Percentiles rank a stretch among this genome's conserved stretches.
phyloP scores from a whole-genome alignment of 2,329 filamentous ascomycete genomes.

The Orbilia javanica region DNA sequence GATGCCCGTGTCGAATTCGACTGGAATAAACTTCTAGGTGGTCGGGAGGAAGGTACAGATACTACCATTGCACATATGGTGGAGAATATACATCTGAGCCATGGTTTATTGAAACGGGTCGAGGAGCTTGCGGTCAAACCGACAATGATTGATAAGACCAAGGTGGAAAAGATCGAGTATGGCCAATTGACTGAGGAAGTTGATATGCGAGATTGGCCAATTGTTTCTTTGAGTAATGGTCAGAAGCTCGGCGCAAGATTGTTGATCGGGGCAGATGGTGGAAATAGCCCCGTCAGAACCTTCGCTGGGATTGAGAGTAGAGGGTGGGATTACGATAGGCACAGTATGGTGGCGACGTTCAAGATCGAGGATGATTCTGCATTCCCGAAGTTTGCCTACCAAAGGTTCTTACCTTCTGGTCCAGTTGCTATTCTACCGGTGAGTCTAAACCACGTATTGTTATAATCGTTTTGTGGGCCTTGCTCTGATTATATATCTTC shows the following conservation, averaged over 20 bases:
- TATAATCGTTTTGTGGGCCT: neutral
- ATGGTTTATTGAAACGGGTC: constrained; percentile 78
- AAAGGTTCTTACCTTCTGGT: constrained; percentile 92
- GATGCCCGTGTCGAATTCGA: constrained; percentile 91
- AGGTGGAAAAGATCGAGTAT: constrained; percentile 82
- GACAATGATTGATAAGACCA: constrained; percentile 79
- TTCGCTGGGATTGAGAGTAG: constrained; percentile 87
- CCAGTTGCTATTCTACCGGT: constrained; percentile 88
- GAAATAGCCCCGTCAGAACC: constrained; percentile 89
- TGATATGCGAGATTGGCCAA: constrained; percentile 88
- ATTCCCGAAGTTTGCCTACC: constrained; percentile 82
- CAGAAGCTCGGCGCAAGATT: constrained; percentile 81
- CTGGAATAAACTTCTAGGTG: constrained; percentile 70
- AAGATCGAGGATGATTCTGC: constrained; percentile 74
- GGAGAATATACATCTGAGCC: constrained; percentile 90
- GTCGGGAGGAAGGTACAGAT: constrained; percentile 65
- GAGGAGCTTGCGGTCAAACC: constrained; percentile 75
- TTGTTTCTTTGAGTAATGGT: constrained; percentile 79
- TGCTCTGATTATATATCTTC: neutral
- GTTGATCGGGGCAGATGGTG: constrained; percentile 91
- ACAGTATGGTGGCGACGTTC: constrained; percentile 91
- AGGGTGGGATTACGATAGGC: constrained; percentile 93
- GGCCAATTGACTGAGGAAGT: constrained; percentile 77
- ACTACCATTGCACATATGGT: constrained; percentile 93
- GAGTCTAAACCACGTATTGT: neutral